Evolutionary conservation across 495 filamentous ascomycete genomes (phyloP).

Genomic region (Xylaria curta): DNA sequence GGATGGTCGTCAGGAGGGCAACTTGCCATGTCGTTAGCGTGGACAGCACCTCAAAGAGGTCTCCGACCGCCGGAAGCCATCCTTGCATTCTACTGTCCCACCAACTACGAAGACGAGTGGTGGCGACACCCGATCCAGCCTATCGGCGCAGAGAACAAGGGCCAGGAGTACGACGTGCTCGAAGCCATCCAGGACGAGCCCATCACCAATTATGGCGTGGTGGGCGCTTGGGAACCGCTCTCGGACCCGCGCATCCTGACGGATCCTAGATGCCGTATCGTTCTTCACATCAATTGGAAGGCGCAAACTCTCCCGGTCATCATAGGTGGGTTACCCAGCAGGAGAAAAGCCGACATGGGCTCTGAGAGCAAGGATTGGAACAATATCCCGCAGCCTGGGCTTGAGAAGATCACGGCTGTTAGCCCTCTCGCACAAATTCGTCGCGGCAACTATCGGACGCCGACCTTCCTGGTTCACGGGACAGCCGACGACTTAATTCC

Average conservation of each 20-base stretch:
- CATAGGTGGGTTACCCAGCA: slow-evolving; percentile 32
- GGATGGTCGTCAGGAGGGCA: slow-evolving; percentile 66
- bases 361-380: slow-evolving; percentile 16
- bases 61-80: slow-evolving; percentile 55
- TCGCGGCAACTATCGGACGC: slow-evolving; percentile 45
- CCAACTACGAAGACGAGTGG: slow-evolving; percentile 47
- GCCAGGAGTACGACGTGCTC: slow-evolving; percentile 31
- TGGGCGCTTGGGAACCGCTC: slow-evolving; percentile 30
- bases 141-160: slow-evolving; percentile 19
- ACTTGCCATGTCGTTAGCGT: slow-evolving; percentile 58
- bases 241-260: slow-evolving; percentile 36
- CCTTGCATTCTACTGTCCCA: slow-evolving; percentile 61
- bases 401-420: slow-evolving; percentile 36
- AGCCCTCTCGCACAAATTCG: slow-evolving; percentile 50
- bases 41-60: slow-evolving; percentile 40
- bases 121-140: slow-evolving; percentile 28
- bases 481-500: slow-evolving; percentile 55
- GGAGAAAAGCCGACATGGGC: slow-evolving; percentile 5
- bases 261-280: slow-evolving; percentile 51
- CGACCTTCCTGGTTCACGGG: slow-evolving; percentile 59
- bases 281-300: slow-evolving; percentile 55
- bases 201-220: slow-evolving; percentile 34
- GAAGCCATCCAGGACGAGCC: slow-evolving; percentile 41
- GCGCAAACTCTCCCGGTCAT: slow-evolving; percentile 50
- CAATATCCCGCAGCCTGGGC: slow-evolving; percentile 29